Evolutionary conservation across 306 rosid species (phyloP), one percentile per base, ranked within the genome.

Genomic region (Vicia villosa): DNA sequence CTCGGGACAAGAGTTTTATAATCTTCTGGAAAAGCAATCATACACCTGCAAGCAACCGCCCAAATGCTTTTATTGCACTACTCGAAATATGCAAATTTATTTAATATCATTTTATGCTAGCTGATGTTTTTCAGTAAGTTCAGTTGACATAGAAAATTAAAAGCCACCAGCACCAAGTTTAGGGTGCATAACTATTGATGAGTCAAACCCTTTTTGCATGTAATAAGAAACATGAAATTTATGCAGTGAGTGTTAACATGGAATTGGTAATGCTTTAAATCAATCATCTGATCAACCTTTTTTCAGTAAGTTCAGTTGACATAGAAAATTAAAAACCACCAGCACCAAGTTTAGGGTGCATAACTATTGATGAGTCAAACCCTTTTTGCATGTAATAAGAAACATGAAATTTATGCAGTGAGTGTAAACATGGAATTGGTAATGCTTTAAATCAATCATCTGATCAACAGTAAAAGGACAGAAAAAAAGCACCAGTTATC

Each of bases 1-100:
- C 84, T 95, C 20, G 99, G 97, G 24, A 95, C 95, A 21, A 95
- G 90, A 77, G 70, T 73, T 74, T 79, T 91, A 72, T 91, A 95
- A 64, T 95, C 96, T 43, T 91, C 96, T 0, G 97, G 96, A 79
- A 95, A 95, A 58, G 97, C 97, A 83, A 87, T 46, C 86, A 70
- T 83, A 68, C 97, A 95, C 99, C 99, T 91, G 86, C 74, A 82
- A 46, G 73, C 52, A 75, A 77, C 62, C 79, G 47, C 47, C 38
- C 22, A 77, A 55, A 73, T 74, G 20, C n/a, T 47, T 14, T 22
- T 17, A 62, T 65, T 69, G 72, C 30, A 51, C 49, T 28, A 42
- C 54, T 16, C 17, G 8, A 42, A 42, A 67, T 32, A 49, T 37
- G 69, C 70, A 58, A 61, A 30, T 51, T 61, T 11, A 16, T 10